Evolutionary conservation across 441 rosid genomes (phyloP).

Genomic region (Bocquillonia castaneifolia): DNA sequence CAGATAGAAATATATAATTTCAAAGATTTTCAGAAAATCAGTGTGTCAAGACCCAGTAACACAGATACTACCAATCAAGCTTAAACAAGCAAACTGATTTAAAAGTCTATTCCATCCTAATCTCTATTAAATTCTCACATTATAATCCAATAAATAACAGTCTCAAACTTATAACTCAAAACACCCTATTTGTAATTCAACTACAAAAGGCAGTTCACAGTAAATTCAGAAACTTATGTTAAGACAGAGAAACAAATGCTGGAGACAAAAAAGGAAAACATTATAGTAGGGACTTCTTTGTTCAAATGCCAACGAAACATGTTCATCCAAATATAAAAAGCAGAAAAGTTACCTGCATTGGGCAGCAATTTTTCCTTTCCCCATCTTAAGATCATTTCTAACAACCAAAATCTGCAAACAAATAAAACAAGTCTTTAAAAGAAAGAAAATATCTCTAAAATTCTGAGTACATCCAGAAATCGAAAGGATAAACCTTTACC

Average conservation of each 20-base stretch:
- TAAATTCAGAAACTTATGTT: not conserved
- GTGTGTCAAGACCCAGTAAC: not conserved
- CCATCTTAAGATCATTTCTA: conserved; percentile 95
- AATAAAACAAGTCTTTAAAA: not conserved
- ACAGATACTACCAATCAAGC: too few species aligned
- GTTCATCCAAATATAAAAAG: not conserved
- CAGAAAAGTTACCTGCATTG: conserved; percentile 64
- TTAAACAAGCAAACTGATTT: not conserved
- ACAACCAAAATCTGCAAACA: conserved; percentile 73
- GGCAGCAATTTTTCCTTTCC: conserved; percentile 96
- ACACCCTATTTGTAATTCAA: not conserved
- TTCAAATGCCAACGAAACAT: not conserved
- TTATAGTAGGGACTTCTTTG: not conserved
- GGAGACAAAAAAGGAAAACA: not conserved
- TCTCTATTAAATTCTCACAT: not conserved
- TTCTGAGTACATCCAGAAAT: conserved; percentile 2
- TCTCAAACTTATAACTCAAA: not conserved
- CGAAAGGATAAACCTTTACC: conserved; percentile 34
- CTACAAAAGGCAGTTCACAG: not conserved
- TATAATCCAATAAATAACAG: not conserved
- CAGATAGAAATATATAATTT: not conserved
- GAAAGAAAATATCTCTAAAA: not conserved
- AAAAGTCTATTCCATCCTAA: not conserved
- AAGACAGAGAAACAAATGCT: not conserved
- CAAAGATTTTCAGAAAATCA: not conserved